phyloP scores from a whole-genome alignment of 202 grass and related monocot species.

The Saccharum hybrid region DNA sequence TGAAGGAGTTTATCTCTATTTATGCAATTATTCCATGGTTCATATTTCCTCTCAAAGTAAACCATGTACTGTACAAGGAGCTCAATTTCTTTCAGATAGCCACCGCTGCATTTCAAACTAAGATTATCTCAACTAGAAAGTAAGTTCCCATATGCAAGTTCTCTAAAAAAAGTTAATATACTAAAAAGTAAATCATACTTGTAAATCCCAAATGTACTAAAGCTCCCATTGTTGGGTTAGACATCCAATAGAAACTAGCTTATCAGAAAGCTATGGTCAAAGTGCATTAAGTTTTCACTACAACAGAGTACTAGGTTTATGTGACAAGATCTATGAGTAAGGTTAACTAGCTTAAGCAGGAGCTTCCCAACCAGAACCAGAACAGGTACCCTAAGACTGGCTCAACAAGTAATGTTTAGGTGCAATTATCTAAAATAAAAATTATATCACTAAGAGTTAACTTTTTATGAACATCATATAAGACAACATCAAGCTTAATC shows the following conservation, averaged over 20 bases:
- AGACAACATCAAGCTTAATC: slow-evolving; percentile 19
- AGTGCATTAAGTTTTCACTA: not conserved
- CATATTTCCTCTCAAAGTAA: not conserved
- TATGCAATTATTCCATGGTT: not conserved
- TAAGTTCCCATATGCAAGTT: slow-evolving; percentile 1
- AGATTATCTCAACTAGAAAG: slow-evolving; percentile 13
- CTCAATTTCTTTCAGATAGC: not conserved
- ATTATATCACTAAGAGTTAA: not conserved
- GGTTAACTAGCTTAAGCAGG: slow-evolving; percentile 28
- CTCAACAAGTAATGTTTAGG: slow-evolving; percentile 38
- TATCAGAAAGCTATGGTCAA: slow-evolving; percentile 2
- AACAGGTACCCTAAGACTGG: not conserved
- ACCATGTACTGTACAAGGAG: not conserved
- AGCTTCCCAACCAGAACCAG: not conserved
- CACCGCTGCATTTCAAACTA: slow-evolving; percentile 14
- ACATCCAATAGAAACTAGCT: slow-evolving; percentile 22
- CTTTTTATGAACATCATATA: slow-evolving; percentile 26
- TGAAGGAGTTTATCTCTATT: not conserved
- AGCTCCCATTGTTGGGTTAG: not conserved
- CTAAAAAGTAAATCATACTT: not conserved
- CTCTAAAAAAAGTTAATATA: not conserved
- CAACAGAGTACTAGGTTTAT: not conserved
- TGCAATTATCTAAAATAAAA: slow-evolving; percentile 31
- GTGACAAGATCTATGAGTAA: not conserved
- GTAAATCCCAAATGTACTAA: slow-evolving; percentile 25